Conservation (phyloP, 2,329 filamentous ascomycete genomes). For the Xylaria arbuscula region DNA sequence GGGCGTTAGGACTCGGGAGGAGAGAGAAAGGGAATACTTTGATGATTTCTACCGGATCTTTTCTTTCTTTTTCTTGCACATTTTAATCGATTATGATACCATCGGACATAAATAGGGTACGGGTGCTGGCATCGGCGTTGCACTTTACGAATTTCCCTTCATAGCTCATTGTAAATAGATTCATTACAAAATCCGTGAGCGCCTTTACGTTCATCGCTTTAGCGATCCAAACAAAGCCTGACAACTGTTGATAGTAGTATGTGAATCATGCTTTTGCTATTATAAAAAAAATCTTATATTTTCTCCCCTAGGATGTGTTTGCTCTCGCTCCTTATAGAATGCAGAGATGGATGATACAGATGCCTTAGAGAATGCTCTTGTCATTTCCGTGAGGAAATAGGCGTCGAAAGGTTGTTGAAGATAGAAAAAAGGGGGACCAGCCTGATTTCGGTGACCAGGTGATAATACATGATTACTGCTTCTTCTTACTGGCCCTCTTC, state of each 20-base stretch:
- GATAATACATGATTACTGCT: conserved; percentile 36
- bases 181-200: not conserved
- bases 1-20: not conserved
- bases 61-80: not conserved
- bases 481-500: conserved; percentile 50
- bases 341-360: conserved; percentile 12
- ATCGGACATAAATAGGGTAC: conserved; percentile 13
- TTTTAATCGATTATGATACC: conserved; percentile 26
- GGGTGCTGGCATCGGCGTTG: conserved; percentile 17
- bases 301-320: conserved; percentile 9
- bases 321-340: not conserved
- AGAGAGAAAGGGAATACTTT: not conserved
- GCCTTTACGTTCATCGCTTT: not conserved
- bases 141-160: not conserved
- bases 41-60: not conserved
- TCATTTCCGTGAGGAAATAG: not conserved
- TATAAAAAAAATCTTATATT: conserved; percentile 6
- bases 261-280: conserved; percentile 11
- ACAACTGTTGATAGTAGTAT: not conserved
- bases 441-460: not conserved
- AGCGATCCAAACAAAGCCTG: not conserved
- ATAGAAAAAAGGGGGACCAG: not conserved
- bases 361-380: not conserved
- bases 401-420: not conserved
- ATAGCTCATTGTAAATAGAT: conserved; percentile 20